Evolutionary conservation across 2,329 filamentous ascomycete species (phyloP), one percentile per base, ranked within the genome.

Genomic region (Alternaria conjuncta): DNA sequence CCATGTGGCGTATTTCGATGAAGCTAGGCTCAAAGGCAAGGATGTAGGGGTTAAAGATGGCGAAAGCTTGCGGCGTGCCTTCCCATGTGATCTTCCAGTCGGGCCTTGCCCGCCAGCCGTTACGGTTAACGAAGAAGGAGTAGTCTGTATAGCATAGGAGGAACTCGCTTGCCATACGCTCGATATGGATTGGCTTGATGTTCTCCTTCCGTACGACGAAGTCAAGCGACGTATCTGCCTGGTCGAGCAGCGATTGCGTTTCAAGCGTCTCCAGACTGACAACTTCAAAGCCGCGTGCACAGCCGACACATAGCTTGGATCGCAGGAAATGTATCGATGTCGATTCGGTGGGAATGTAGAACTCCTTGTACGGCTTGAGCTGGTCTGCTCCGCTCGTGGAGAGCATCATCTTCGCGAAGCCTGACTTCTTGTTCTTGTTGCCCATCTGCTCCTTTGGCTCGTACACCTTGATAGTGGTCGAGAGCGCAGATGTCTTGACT

Each of bases 71-170:
- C 44, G 96, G 96, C 47, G 89, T 92, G 60, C 96, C 96, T 83
- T 99, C 96, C 96, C 96, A 99, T 68, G 95, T 92, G 76, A 99
- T 97, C 74, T 92, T 90, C 96, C 96, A 99, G 80, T 99, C 96
- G 6, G 94, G 94, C 74, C 94, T 88, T 57, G 95, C 95, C 67
- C 96, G 90, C 96, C 96, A 99, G 41, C 96, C 96, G 79, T 99
- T 98, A 74, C 96, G 89, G 82, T 99, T 98, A 78, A 99, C 96
- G 76, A 98, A 99, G 88, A 99, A 99, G 12, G 93, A 97, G 82
- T 97, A 99, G 79, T 99, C 96, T 5, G 93, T 96, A 83, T 99
- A 99, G 81, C 97, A 98, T 68, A 99, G 89, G 71, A 99, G 82
- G 85, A 99, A 99, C 78, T 99, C 96, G 79, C 95, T 94, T 71